Evolutionary conservation across 2,329 filamentous ascomycete species (phyloP), one percentile per base, ranked within the genome.

Genomic region (Alternaria rosae): DNA sequence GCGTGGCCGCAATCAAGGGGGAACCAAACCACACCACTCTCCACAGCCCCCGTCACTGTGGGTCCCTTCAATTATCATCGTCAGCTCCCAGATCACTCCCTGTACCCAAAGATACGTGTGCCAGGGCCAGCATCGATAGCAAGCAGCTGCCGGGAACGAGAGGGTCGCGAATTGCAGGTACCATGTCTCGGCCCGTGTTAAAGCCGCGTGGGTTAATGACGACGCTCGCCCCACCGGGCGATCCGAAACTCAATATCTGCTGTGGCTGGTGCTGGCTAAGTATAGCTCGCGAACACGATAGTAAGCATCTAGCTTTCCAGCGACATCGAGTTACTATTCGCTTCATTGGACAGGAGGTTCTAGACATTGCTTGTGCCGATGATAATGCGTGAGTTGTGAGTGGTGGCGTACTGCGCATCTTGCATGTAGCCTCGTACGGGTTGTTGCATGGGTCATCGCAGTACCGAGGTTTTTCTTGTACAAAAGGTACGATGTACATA

Each of bases 141-240:
- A 7, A 35, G 4, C 32, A 38, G 32, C 32, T 1, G 32, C 32
- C 32, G 35, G 28, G 55, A 53, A 57, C 55, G 30, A n/a, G 55
- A 44, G 35, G 35, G 25, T 50, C 44, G 23, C 45, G 30, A 28
- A 30, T 13, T 25, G 30, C 44, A 50, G 32, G 20, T 38, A 51
- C 47, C 47, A 9, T n/a, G 4, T 9, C 11, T 8, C 25, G 56
- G 56, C 13, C 56, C 38, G 56, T 58, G 38, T 32, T 32, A 44
- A 41, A 54, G 57, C 57, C 51, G 57, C 30, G 42, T 59, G 51
- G 42, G 42, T 32, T 35, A 20, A 44, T 55, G 50, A 59, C 21
- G 50, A 58, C 57, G 57, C 57, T 47, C 42, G 42, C 30, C 26
- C 42, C 57, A 47, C 57, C 11, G 25, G 20, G 23, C 38, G 52